phyloP scores from a whole-genome alignment of 2,329 filamentous ascomycete species.

The Alternaria panax region DNA sequence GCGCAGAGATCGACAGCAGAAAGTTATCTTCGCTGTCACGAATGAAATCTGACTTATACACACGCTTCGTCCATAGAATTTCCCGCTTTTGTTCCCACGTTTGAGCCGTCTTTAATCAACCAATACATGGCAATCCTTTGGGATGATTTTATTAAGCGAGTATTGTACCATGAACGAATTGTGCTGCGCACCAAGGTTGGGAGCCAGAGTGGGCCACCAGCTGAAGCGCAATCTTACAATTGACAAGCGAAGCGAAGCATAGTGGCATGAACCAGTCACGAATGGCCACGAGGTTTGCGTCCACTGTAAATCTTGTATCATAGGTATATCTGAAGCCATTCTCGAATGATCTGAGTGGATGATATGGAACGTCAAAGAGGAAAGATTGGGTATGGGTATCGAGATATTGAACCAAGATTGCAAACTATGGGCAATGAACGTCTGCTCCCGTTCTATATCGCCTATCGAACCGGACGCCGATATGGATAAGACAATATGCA shows the following conservation, averaged over 20 bases:
- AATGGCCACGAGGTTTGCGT: too few species aligned
- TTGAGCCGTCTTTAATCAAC: neutral
- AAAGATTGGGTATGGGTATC: too few species aligned
- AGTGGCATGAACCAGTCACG: neutral
- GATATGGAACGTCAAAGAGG: too few species aligned
- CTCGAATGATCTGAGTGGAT: too few species aligned
- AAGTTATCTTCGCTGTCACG: neutral
- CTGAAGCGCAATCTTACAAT: neutral
- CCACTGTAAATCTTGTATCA: too few species aligned
- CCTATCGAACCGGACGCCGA: too few species aligned
- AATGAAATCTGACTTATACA: neutral
- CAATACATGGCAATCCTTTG: neutral
- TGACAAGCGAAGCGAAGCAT: neutral
- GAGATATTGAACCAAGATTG: too few species aligned
- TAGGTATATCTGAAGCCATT: too few species aligned
- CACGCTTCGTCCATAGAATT: too few species aligned
- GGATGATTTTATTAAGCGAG: neutral
- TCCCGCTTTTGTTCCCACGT: neutral
- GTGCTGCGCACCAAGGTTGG: neutral
- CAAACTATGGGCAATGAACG: too few species aligned
- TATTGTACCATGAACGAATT: neutral
- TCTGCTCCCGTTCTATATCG: too few species aligned
- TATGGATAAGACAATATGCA: too few species aligned
- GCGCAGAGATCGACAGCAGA: neutral
- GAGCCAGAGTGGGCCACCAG: neutral